phyloP scores from a whole-genome alignment of 495 filamentous ascomycete species.

The Penicillium cataractarum region DNA sequence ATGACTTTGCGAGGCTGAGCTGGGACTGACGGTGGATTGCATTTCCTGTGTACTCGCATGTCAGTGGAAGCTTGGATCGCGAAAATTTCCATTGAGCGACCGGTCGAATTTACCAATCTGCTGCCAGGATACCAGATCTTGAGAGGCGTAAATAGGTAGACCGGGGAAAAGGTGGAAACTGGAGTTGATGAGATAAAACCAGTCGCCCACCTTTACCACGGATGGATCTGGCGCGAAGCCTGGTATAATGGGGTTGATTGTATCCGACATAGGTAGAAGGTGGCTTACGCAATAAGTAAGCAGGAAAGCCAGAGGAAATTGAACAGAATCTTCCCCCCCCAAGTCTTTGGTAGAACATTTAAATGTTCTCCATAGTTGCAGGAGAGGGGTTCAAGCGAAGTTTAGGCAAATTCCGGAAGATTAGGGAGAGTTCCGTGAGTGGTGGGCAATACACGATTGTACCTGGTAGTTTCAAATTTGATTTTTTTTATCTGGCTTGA shows the following conservation, averaged over 20 bases:
- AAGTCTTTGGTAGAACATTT: neutral
- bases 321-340: neutral
- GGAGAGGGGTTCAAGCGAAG: neutral
- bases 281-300: neutral
- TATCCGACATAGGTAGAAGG: neutral
- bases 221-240: conserved; percentile 40
- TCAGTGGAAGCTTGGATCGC: neutral
- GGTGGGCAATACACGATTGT: too few relatives aligned
- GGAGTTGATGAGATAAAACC: conserved; percentile 39
- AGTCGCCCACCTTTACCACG: conserved; percentile 25
- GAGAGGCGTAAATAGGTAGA: conserved; percentile 40
- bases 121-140: conserved; percentile 35
- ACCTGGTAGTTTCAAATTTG: too few relatives aligned
- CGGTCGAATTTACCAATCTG: neutral
- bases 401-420: neutral
- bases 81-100: neutral
- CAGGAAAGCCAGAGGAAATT: neutral
- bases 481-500: neutral
- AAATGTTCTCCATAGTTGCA: neutral
- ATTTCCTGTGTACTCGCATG: neutral
- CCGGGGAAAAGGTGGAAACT: conserved; percentile 45
- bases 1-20: conserved; percentile 1
- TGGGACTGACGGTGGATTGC: neutral
- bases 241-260: conserved; percentile 24
- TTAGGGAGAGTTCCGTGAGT: neutral